Conservation (phyloP, 768 basidiomycete species). For the Russula sp. region DNA sequence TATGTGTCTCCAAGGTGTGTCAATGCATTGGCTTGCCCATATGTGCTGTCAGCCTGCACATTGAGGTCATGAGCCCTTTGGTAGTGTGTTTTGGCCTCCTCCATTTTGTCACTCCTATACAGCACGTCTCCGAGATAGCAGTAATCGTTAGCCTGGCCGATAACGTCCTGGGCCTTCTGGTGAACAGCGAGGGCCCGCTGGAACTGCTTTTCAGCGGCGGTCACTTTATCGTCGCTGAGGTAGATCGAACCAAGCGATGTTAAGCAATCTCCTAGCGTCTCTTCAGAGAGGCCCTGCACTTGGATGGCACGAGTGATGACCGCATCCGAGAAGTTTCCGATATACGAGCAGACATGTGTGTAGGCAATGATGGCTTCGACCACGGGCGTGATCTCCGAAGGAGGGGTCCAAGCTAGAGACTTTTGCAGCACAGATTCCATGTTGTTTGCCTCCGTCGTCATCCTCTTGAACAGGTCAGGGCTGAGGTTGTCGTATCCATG, state of each 20-base stretch:
- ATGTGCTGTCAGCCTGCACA: not conserved
- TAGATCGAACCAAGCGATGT: slow-evolving; percentile 4
- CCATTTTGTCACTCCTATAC: slow-evolving; percentile 6
- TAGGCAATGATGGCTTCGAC: slow-evolving; percentile 13
- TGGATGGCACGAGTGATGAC: not conserved
- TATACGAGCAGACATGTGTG: slow-evolving; percentile 11
- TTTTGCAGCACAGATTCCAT: slow-evolving; percentile 6
- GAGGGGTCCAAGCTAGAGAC: slow-evolving; percentile 7
- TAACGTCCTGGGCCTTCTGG: slow-evolving; percentile 2
- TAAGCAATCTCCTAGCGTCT: slow-evolving; percentile 4
- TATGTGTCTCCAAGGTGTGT: slow-evolving; percentile 14
- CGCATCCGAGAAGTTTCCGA: slow-evolving; percentile 12
- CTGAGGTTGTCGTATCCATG: slow-evolving; percentile 11
- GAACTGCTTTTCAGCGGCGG: not conserved
- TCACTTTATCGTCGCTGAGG: not conserved
- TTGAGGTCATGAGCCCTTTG: slow-evolving; percentile 7
- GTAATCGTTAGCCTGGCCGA: slow-evolving; percentile 15
- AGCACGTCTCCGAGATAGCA: slow-evolving; percentile 12
- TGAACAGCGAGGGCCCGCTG: not conserved
- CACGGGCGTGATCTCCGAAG: not conserved
- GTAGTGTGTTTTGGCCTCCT: slow-evolving; percentile 3
- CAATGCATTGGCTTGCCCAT: slow-evolving; percentile 18
- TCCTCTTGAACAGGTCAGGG: slow-evolving; percentile 2
- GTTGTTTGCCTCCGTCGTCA: slow-evolving; percentile 16
- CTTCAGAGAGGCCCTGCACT: not conserved